Evolutionary conservation across 345 rosid genomes (phyloP), one percentile per base, ranked within the genome.

Genomic region (Populus deltoides): DNA sequence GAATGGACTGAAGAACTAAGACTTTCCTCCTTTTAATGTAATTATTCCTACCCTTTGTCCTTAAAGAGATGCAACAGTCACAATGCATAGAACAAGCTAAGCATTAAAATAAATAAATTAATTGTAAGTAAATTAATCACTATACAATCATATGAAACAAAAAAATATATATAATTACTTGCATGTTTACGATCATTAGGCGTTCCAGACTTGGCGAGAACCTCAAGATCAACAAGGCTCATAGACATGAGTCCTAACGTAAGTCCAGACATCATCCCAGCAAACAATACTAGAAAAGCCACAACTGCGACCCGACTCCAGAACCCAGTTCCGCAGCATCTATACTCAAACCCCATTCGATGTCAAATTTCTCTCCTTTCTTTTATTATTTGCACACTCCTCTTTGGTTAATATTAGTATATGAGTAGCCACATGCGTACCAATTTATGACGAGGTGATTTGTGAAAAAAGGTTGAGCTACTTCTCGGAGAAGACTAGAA

Each of bases 191-290:
- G 76, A 53, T 72, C 81, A 27, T 8, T 72, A 11, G 76, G 76
- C 7, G 81, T 72, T 49, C 81, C 81, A 13, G 72, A 72, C 27
- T 51, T 72, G 35, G 76, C 66, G 53, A 81, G 81, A 12, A 81
- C 78, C 36, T 81, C 84, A 69, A 81, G 81, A 31, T 81, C 84
- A 12, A 81, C 81, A 38, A 81, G 81, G 70, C 84, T 71, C 66
- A 81, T 47, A 16, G 81, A 81, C 84, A 81, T 81, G 78, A 81
- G 81, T 38, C 84, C 84, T 65, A 81, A 70, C 43, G 84, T 81
- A 35, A 81, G 84, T 33, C 84, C 84, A 29, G 84, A 81, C 81
- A 81, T 68, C 16, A 81, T 41, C 16, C 84, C 84, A 3, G 84
- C 84, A 70, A 81, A 78, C 25, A 81, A 29, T 1, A 77, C 84